A percentile compares a stretch with the other conserved stretches of the same genome.
Conservation (phyloP, 169 alveolate genomes). For the Babesia ovis region DNA sequence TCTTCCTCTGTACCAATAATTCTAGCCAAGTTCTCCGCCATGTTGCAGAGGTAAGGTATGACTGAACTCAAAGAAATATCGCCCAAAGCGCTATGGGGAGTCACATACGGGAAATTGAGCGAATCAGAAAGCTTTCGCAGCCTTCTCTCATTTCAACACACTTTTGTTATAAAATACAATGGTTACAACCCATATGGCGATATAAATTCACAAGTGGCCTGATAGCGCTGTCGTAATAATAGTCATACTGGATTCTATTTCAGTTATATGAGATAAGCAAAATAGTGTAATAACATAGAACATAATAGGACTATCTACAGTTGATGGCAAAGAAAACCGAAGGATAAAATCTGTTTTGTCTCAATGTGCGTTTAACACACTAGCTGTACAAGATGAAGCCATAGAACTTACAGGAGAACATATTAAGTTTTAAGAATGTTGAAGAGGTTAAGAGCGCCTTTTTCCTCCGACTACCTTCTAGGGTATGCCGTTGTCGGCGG, state of each 20-base stretch:
- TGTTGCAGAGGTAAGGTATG: constrained; percentile 41
- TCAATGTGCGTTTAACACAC: too few species aligned
- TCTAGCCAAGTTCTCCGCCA: constrained; percentile 98
- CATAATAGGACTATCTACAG: too few species aligned
- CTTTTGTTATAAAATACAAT: neutral
- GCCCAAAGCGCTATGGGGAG: constrained; percentile 7
- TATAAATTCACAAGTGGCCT: too few species aligned
- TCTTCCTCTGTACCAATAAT: constrained; percentile 99
- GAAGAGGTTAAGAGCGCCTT: neutral
- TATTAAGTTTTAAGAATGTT: neutral
- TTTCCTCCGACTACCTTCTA: constrained; percentile 8
- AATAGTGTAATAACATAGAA: too few species aligned
- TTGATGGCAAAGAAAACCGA: too few species aligned
- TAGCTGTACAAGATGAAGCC: too few species aligned
- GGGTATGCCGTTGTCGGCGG: constrained; percentile 36
- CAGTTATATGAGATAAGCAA: too few species aligned
- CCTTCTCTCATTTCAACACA: neutral
- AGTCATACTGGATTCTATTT: too few species aligned
- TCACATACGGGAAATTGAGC: neutral
- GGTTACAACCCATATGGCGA: neutral
- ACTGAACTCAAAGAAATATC: neutral
- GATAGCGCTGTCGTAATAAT: too few species aligned
- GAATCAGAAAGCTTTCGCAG: neutral
- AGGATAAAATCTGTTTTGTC: too few species aligned
- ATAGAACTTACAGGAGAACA: too few species aligned